Base-by-base conservation (phyloP, 345 rosid species). In the Citropsis articulata region DNA sequence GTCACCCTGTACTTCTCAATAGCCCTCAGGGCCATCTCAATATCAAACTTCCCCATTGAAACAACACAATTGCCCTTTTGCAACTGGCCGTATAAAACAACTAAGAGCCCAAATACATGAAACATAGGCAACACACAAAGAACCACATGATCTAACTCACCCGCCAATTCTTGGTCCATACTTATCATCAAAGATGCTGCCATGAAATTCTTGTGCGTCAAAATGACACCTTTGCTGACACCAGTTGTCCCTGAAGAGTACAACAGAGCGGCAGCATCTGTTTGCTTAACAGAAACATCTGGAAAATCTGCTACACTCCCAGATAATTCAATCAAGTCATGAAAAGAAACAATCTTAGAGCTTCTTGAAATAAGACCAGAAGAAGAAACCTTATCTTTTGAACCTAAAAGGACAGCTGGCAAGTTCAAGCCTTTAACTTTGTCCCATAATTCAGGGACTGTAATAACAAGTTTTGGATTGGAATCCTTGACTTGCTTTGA, bases 211-310 rank as follows among this genome's bases (percentile, higher is more conserved):
- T 89, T 79, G 73, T 93, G 99, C 16, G 96, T 90, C 81, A 95
- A 79, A 30, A 92, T 75, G 19, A 93, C 99, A 5, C 99, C 99
- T 82, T 95, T 95, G 78, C 99, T 93, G 18, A 25, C 66, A 38
- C 98, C 97, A 12, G 95, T 95, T 14, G 99, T 95, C 21, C 99
- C 98, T 2, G 98, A 95, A 5, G 99, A 95, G 83, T 95, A 93
- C 75, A 95, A 77, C 69, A 95, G 83, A 22, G 85, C 80, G 7
- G 97, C 99, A 1, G 84, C 76, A 63, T 95, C 98, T 1, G 84
- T 82, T 82, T 93, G 98, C 83, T 83, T 86, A 14, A 91, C 77
- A 0, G 79, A 65, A 28, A 81, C 86, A 4, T 1, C 28, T 0
- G 98, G 94, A 24, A 92, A 84, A 7, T 84, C 89, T 0, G 91